Evolutionary conservation across 371 early-diverging fungal genomes (phyloP), one percentile per base, ranked within the genome.

Genomic region (Mortierella sp.): DNA sequence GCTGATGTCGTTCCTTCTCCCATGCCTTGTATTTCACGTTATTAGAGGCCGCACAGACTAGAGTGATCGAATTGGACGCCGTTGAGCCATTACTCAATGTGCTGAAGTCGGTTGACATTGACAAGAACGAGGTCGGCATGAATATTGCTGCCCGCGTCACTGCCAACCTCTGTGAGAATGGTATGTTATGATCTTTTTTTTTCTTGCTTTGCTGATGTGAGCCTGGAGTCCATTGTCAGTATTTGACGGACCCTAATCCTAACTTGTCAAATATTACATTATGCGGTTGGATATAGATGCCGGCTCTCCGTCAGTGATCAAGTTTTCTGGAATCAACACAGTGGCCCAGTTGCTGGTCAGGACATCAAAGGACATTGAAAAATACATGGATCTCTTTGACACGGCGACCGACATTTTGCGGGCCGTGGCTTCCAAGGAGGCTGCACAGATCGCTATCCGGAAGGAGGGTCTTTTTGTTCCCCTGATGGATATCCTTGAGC

Each of bases 401-500:
- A 66, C 74, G 2, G 47, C 39, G 10, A 69, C 68, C 14, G 80
- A 85, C n/a, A 73, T 85, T 48, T 13, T 80, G 65, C 74, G 76
- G 4, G 68, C 79, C 3, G 73, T 74, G 3, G 39, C 66, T 29
- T 64, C 73, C 16, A 73, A 73, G 85, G 90, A 89, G 22, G 58
- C 77, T 11, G 88, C 86, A 29, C 90, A 91, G 66, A 74, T 70
- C 22, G 78, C 85, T 24, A 83, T 90, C n/a, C 73, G 85, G 34
- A 82, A 88, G 26, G 79, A 85, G 1, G 87, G 85, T 2, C 71
- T 73, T 31, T 83, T 90, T 40, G 65, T 73, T 2, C 58, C 76
- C 22, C 63, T 91, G 31, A 66, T 91, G 14, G 86, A 88, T 61
- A 86, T 91, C 55, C 43, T 90, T 16, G 87, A 89, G 52, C 69